Evolutionary conservation across 2,329 filamentous ascomycete species (phyloP), one percentile per base, ranked within the genome.

Genomic region (Phialemonium atrogriseum): DNA sequence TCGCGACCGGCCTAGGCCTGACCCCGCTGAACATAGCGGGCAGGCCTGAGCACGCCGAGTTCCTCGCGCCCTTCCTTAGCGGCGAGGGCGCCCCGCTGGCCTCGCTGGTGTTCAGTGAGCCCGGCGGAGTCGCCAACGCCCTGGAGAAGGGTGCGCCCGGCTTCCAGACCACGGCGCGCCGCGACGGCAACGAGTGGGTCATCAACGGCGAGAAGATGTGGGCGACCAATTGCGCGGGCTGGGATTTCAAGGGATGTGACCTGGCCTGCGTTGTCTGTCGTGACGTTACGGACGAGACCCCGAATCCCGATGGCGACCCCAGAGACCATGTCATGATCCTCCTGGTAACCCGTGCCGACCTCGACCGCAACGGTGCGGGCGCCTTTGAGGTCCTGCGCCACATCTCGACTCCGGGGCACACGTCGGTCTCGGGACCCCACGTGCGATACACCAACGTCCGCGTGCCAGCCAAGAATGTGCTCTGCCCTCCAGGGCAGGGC

Each of bases 191-290:
- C 21, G 56, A 64, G 25, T 73, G 64, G 62, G 44, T 73, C 3
- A 41, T 74, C 16, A 64, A 63, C 42, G 70, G 70, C 4, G 69
- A 73, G 40, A 72, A 74, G 60, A 59, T 70, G 23, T 74, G 70
- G 69, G 64, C 69, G 9, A 70, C 68, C 2, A 74, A 72, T 43
- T 59, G 55, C 31, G 61, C 56, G 1, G 69, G 70, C 10, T 74
- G 67, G 68, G 69, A 73, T 36, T 56, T 58, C 24, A 52, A 54
- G 32, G 69, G 70, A 8, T 64, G 67, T 2, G 66, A 72, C 24
- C 49, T 75, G 2, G 56, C 62, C 33, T 73, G 67, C 38, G 56
- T 73, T 6, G 62, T 70, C 4, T 72, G 67, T 44, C 63, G 68
- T 10, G 51, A 62, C 24, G 37, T 48, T 7, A 50, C 47, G 2